Base-by-base conservation (phyloP, 2,329 filamentous ascomycete genomes). In the Parastagonospora avenae region DNA sequence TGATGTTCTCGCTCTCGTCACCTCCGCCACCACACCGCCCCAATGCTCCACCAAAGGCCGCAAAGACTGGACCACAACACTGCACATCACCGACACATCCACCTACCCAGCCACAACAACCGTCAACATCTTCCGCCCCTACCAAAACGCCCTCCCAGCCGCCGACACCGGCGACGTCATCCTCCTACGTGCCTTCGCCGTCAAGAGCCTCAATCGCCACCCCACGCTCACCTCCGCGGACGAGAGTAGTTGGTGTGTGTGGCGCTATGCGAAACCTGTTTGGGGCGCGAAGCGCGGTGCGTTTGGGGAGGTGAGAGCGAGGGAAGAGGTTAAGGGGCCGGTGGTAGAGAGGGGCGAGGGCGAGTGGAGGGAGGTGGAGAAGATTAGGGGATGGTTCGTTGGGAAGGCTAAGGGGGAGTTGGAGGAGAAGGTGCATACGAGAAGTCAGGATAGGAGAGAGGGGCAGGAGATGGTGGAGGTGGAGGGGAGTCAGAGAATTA, bases 161-260 rank as follows among this genome's bases (percentile, higher is more conserved):
- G 73, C 74, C 2, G 62, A 73, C 0, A 48, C 55, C 0, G 79
- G 79, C 19, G 79, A 81, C 36, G 70, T 79, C 0, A 61, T 81
- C 0, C 53, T 81, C 19, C 63, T 80, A 2, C 67, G 78, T 4
- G 64, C 59, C 0, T 80, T 81, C 40, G 52, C 45, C 0, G 78
- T 80, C n/a, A 75, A 72, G 59, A 75, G 69, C 11, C 53, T 68
- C 12, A 75, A 76, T 41, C 59, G 67, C n/a, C 67, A 42, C 62
- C 66, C 57, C 12, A 52, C 46, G 38, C 42, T 81, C 8, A 44
- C 75, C 8, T 79, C 75, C 30, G 68, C 63, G 1, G 77, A 78
- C 5, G 71, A 74, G 41, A 77, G 75, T 46, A 70, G 68, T 2
- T 81, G 79, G 79, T 79, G 76, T 49, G 78, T 80, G 2, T 81